These are phyloP conservation scores for Hygrocybe coccinea DNA, from an alignment of 768 basidiomycete genomes.

Conservation along the genomic window DNA sequence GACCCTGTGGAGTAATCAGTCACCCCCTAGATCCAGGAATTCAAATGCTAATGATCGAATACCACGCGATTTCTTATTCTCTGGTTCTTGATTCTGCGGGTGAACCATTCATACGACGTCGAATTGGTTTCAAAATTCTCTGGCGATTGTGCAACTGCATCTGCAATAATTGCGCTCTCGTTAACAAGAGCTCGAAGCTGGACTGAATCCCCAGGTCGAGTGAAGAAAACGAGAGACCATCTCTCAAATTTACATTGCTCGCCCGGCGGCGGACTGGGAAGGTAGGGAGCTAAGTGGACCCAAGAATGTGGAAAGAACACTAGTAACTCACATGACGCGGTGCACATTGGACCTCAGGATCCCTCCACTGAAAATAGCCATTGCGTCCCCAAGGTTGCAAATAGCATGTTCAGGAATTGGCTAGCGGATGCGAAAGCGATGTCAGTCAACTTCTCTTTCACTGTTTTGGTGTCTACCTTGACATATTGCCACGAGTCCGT, in stretches of 20 bases:
- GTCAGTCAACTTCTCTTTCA: neutral
- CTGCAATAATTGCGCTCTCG: slow-evolving; percentile 47
- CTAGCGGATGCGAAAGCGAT: slow-evolving; percentile 33
- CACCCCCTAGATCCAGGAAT: neutral
- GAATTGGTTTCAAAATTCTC: slow-evolving; percentile 33
- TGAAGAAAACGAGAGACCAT: slow-evolving; percentile 69
- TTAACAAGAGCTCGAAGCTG: slow-evolving; percentile 48
- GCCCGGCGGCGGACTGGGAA: slow-evolving; percentile 52
- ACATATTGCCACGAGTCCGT: slow-evolving; percentile 63
- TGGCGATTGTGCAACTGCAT: slow-evolving; percentile 35
- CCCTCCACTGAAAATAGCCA: slow-evolving; percentile 58
- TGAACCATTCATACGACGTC: slow-evolving; percentile 43
- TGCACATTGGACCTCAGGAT: slow-evolving; percentile 62
- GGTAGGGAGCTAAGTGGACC: neutral
- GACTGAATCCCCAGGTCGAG: slow-evolving; percentile 51
- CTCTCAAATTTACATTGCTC: slow-evolving; percentile 48
- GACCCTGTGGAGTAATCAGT: slow-evolving; percentile 27
- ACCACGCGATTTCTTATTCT: slow-evolving; percentile 42
- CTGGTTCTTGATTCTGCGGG: slow-evolving; percentile 42
- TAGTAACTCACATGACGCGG: slow-evolving; percentile 47
- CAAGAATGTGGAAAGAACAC: neutral
- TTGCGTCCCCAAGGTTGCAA: slow-evolving; percentile 60
- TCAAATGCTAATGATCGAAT: neutral
- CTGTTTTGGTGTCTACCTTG: slow-evolving; percentile 37
- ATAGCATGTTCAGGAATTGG: slow-evolving; percentile 54